These are phyloP conservation scores for Fusarium sp. DNA, from an alignment of 2,329 filamentous ascomycete genomes.

Conservation along the genomic window DNA sequence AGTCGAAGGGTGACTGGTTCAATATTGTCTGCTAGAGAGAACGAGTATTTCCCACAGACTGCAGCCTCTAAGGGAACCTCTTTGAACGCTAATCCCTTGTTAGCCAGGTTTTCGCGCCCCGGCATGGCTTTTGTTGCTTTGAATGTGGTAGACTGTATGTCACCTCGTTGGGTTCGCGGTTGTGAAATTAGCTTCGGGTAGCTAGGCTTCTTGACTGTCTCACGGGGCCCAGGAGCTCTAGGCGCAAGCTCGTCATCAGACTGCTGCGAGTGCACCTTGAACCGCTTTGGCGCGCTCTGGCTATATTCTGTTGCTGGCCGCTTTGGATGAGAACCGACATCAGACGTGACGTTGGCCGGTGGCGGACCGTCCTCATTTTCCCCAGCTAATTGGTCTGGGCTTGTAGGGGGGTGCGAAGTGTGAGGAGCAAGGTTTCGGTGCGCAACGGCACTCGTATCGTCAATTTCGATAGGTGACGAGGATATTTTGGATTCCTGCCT, in stretches of 20 bases:
- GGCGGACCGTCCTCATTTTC: conserved; percentile 19
- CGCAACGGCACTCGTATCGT: conserved; percentile 16
- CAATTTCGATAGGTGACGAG: neutral
- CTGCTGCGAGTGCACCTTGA: neutral
- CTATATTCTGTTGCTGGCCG: conserved; percentile 4
- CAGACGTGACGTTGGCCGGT: conserved; percentile 35
- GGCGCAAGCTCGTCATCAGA: conserved; percentile 45
- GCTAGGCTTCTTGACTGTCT: conserved; percentile 16
- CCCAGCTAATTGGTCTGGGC: conserved; percentile 38
- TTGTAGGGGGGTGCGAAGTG: conserved; percentile 2
- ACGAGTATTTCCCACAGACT: conserved; percentile 31
- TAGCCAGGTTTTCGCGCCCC: neutral
- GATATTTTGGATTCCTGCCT: neutral
- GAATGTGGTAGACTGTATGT: conserved; percentile 41
- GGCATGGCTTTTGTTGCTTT: neutral
- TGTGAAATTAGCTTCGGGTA: conserved; percentile 18
- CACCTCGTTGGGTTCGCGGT: conserved; percentile 31
- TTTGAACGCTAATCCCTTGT: neutral
- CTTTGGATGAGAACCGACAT: conserved; percentile 21
- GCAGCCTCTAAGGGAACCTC: conserved; percentile 34
- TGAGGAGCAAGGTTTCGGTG: conserved; percentile 27
- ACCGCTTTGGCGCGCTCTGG: conserved; percentile 15
- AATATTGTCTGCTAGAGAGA: neutral
- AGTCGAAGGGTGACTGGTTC: conserved; percentile 9
- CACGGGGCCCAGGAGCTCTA: neutral